Conservation (phyloP, 2,329 filamentous ascomycete genomes). For the Fusarium sp. region DNA sequence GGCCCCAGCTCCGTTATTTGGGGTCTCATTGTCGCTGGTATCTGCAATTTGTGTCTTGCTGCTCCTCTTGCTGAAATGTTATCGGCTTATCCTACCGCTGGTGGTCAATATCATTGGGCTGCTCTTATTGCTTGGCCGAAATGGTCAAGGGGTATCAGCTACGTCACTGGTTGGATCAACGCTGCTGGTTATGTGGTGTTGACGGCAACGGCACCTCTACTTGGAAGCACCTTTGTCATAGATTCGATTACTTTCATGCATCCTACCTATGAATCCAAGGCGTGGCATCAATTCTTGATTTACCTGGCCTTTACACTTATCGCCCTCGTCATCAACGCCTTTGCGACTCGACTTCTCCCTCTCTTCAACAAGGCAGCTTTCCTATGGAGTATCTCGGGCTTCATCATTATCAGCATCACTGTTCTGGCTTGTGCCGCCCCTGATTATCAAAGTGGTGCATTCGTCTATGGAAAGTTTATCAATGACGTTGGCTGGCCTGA, state of each 20-base stretch:
- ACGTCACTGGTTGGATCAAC: constrained; percentile 80
- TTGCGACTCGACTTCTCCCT: constrained; percentile 68
- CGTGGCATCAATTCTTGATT: constrained; percentile 81
- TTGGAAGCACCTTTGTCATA: constrained; percentile 75
- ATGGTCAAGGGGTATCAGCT: constrained; percentile 73
- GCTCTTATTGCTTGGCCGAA: constrained; percentile 71
- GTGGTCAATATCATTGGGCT: constrained; percentile 79
- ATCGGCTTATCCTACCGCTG: constrained; percentile 70
- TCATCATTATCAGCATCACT: constrained; percentile 77
- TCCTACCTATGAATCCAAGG: constrained; percentile 65
- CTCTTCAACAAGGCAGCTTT: constrained; percentile 77
- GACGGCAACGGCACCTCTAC: constrained; percentile 74
- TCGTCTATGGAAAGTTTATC: constrained; percentile 76
- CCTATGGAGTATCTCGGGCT: constrained; percentile 77
- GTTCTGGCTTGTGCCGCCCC: constrained; percentile 75
- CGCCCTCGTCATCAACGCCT: constrained; percentile 74
- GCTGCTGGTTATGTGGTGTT: constrained; percentile 79
- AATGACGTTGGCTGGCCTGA: constrained; percentile 78
- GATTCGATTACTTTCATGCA: constrained; percentile 74
- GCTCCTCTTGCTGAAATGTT: constrained; percentile 78
- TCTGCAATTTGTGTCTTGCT: constrained; percentile 78
- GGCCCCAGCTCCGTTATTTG: constrained; percentile 79
- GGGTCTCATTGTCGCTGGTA: constrained; percentile 71
- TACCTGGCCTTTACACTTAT: constrained; percentile 74
- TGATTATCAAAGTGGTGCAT: constrained; percentile 71